Conservation (phyloP, 2,329 filamentous ascomycete species). For the Fusarium tupiense region DNA sequence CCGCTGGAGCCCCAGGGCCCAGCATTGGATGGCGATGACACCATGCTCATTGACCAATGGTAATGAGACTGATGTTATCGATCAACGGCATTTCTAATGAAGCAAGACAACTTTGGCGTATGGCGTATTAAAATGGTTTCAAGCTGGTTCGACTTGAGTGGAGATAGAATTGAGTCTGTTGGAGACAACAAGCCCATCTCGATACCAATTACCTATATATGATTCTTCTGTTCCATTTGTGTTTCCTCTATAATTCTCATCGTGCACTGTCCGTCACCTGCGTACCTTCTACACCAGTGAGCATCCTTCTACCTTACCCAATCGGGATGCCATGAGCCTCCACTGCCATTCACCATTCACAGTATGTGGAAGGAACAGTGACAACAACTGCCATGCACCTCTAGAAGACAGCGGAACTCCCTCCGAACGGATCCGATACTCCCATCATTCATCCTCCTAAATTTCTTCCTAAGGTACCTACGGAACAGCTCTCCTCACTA, state of each 20-base stretch:
- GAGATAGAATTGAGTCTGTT: slow-evolving; percentile 35
- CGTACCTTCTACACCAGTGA: background rate
- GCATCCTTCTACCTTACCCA: background rate
- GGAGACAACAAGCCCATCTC: slow-evolving; percentile 31
- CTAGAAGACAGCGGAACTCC: background rate
- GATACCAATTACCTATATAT: slow-evolving; percentile 39
- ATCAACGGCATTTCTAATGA: slow-evolving; percentile 37
- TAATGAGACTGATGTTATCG: slow-evolving; percentile 24
- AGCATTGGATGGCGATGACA: slow-evolving; percentile 82
- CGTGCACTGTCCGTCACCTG: background rate
- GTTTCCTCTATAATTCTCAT: background rate
- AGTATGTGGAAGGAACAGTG: background rate
- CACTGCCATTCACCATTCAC: background rate
- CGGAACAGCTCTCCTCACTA: too few relatives aligned
- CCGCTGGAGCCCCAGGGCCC: slow-evolving; percentile 65
- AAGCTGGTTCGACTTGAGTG: slow-evolving; percentile 38
- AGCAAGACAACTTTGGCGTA: slow-evolving; percentile 38
- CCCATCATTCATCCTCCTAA: background rate
- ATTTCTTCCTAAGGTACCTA: background rate
- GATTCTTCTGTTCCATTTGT: background rate
- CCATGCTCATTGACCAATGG: slow-evolving; percentile 76
- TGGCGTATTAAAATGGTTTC: slow-evolving; percentile 39
- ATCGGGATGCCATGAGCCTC: background rate
- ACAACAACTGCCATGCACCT: background rate
- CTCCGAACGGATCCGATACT: too few relatives aligned